A percentile compares a stretch with the other conserved stretches of the same genome.
phyloP scores from a whole-genome alignment of 179 eudicot genomes.

The Silene coronaria region DNA sequence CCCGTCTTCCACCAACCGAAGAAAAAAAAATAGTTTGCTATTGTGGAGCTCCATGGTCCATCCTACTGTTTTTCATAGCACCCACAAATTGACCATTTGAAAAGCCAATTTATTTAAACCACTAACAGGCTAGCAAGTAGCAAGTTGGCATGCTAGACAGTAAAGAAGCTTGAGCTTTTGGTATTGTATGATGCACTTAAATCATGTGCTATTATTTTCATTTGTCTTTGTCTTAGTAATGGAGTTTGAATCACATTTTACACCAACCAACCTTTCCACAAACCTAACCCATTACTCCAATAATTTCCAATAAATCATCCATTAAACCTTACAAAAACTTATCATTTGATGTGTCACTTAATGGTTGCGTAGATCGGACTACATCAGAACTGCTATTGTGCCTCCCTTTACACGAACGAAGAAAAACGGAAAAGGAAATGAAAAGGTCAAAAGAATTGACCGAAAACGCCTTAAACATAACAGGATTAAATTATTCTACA shows the following conservation, averaged over 20 bases:
- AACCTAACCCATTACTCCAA: constrained; percentile 17
- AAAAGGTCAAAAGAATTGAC: constrained; percentile 11
- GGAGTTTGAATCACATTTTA: constrained; percentile 11
- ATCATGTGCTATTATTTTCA: background rate
- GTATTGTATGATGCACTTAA: background rate
- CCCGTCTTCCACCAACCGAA: no score
- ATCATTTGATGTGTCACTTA: background rate
- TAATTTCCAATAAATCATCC: background rate
- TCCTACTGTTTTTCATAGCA: background rate
- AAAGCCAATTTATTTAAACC: background rate
- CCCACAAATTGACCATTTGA: background rate
- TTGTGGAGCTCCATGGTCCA: background rate
- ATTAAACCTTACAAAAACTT: background rate
- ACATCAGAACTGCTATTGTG: background rate
- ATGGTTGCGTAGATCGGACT: background rate
- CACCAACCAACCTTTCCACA: constrained; percentile 10
- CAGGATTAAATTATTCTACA: background rate
- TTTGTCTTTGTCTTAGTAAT: constrained; percentile 1
- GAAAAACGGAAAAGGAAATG: background rate
- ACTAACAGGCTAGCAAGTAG: background rate
- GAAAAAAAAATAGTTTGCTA: no score
- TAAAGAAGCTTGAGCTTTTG: background rate
- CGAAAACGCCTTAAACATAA: background rate
- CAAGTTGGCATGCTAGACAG: background rate
- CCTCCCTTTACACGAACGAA: background rate